Evolutionary conservation across 2,329 filamentous ascomycete species (phyloP), one percentile per base, ranked within the genome.

Genomic region (Fusarium fujikuroi): DNA sequence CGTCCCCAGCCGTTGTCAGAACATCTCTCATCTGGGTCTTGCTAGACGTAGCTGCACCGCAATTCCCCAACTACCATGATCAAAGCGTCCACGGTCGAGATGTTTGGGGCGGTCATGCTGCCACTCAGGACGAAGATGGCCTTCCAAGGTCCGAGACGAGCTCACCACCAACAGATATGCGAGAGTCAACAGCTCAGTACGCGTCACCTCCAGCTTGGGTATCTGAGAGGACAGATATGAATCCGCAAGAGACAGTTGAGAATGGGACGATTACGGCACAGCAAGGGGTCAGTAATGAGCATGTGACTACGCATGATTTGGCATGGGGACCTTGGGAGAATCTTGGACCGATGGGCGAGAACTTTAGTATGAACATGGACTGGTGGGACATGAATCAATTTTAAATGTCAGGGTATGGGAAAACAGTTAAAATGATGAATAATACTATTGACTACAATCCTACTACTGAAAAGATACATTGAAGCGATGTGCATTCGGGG

Each of bases 321-420:
- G 52, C 69, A 3, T 74, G 72, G 72, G 72, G 72, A 9, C 71
- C 68, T 32, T 74, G 72, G 72, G 72, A 74, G 16, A 58, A 66
- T 39, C n/a, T 74, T 5, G 66, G 66, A 3, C 63, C 60, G 0
- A 53, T 69, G 42, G 58, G 64, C 0, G 58, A 60, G 3, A 62
- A 57, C 19, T 40, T 68, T 2, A 50, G 32, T 40, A 54, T 58
- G 30, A 68, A 54, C 4, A 52, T 66, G 28, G 68, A 69, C 16
- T 74, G 68, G 72, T 74, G 71, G 72, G 58, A 70, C 5, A 53
- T 71, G 42, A 61, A 61, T 21, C 65, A 74, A 43, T 60, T 74
- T 10, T 74, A 7, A 49, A 5, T 5, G 25, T 8, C 12, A 16
- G 11, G 18, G 0, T 23, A 25, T 28, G 9, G 23, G 5, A 6